Evolutionary conservation across 106 monocot species (phyloP), one percentile per base, ranked within the genome.

Genomic region (Platanthera zijinensis): DNA sequence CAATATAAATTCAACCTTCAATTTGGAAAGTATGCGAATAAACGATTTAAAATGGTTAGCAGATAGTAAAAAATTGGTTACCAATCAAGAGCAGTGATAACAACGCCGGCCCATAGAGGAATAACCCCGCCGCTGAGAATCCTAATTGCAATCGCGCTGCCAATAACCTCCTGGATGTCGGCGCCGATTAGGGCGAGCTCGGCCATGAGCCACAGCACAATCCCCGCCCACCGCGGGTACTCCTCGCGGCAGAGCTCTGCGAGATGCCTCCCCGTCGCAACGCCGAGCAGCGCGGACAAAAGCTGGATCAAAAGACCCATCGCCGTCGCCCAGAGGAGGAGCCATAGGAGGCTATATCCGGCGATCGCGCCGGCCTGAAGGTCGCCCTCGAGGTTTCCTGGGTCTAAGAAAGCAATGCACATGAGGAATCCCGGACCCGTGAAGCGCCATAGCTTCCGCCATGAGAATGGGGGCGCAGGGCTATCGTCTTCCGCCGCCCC

Each of bases 161-260:
- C 92, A 77, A 92, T 92, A 13, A 92, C 92, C 81, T 92, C 92
- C 85, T 92, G 92, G 1, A 92, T 89, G 47, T 92, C 92, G 4
- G 89, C 92, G 28, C 89, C 87, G 47, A 92, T 87, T 71, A 92
- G 72, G 22, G 92, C 86, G 63, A 92, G 77, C 81, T 92, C 92
- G 7, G 92, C 84, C 92, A 92, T 92, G 10, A 76, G 51, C 92
- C 92, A 92, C 39, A 92, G 83, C 76, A 59, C 81, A 50, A 84
- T 22, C 74, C 83, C 79, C 53, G 86, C 84, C 84, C 92, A 89
- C 12, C 39, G 64, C 51, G 89, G 92, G 75, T 92, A 92, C 89
- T 89, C 89, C 72, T 89, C 87, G 76, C 89, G 83, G 57, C 92
- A 92, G 4, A 89, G 76, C 92, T 92, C 92, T 17, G 92, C 89